Conservation (phyloP, 1,284 basidiomycete species). For the Tremellales sp. region DNA sequence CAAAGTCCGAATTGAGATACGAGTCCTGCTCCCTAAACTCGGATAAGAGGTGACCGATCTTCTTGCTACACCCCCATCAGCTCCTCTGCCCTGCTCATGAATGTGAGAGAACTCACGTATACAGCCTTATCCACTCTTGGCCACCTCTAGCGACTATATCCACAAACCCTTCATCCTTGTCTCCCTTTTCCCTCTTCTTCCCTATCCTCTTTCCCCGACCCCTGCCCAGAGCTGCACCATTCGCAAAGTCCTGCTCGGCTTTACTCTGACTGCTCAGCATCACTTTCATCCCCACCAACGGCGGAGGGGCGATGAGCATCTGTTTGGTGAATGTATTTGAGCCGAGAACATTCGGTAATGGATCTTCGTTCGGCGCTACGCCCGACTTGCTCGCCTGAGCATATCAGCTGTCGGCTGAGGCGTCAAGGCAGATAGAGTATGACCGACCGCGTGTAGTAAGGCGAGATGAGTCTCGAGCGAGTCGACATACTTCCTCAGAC, state of each 20-base stretch:
- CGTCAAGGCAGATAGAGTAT: not conserved
- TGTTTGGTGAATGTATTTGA: conserved; percentile 61
- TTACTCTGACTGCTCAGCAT: conserved; percentile 9
- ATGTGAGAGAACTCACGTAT: conserved; percentile 62
- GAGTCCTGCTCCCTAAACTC: conserved; percentile 79
- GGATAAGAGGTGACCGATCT: conserved; percentile 63
- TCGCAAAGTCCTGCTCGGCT: not conserved
- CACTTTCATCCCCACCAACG: conserved; percentile 55
- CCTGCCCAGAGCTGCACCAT: not conserved
- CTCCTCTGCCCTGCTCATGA: not conserved
- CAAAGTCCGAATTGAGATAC: conserved; percentile 55
- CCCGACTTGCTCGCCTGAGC: conserved; percentile 6
- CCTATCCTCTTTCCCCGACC: conserved; percentile 10
- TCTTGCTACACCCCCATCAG: conserved; percentile 57
- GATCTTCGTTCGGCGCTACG: conserved; percentile 27
- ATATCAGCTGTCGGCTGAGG: not conserved
- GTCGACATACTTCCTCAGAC: conserved; percentile 24
- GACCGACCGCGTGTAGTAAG: conserved; percentile 15
- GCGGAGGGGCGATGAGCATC: conserved; percentile 57
- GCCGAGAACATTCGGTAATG: conserved; percentile 39
- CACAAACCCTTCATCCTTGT: conserved; percentile 54
- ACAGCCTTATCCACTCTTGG: conserved; percentile 70
- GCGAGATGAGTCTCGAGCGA: conserved; percentile 15
- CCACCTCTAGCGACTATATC: conserved; percentile 74
- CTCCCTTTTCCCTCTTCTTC: conserved; percentile 27